phyloP scores from a whole-genome alignment of 345 rosid species.

The Rhodamnia rubescens region DNA sequence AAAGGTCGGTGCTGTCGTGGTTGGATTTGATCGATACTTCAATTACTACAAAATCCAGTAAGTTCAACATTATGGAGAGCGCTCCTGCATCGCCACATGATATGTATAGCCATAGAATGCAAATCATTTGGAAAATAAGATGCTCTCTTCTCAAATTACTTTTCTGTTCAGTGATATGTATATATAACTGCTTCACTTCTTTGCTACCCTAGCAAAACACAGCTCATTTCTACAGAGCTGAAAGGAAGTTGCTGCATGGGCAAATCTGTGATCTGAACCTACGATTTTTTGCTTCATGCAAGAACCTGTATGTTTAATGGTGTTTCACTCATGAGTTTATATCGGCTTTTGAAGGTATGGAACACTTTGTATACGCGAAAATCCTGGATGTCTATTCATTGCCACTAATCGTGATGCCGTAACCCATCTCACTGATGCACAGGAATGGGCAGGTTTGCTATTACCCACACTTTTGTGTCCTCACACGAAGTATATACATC shows the following conservation, averaged over 20 bases:
- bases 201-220: background rate
- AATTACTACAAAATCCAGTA: conserved; percentile 95
- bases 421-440: conserved; percentile 88
- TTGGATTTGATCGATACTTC: conserved; percentile 80
- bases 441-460: conserved; percentile 90
- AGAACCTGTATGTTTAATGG: conserved; percentile 36
- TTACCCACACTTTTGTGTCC: background rate
- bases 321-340: background rate
- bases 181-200: background rate
- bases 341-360: conserved; percentile 46
- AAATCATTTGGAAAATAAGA: background rate
- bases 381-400: conserved; percentile 88
- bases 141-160: background rate
- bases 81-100: background rate
- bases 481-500: background rate
- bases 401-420: conserved; percentile 96
- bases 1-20: conserved; percentile 96
- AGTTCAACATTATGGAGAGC: background rate
- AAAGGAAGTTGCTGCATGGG: background rate
- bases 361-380: conserved; percentile 87
- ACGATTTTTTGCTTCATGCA: background rate
- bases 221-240: background rate
- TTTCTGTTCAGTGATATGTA: background rate
- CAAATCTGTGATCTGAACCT: background rate
- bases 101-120: background rate